Evolutionary conservation across 768 basidiomycete genomes (phyloP), one percentile per base, ranked within the genome.

Genomic region (Peribolospora kevripleyi): DNA sequence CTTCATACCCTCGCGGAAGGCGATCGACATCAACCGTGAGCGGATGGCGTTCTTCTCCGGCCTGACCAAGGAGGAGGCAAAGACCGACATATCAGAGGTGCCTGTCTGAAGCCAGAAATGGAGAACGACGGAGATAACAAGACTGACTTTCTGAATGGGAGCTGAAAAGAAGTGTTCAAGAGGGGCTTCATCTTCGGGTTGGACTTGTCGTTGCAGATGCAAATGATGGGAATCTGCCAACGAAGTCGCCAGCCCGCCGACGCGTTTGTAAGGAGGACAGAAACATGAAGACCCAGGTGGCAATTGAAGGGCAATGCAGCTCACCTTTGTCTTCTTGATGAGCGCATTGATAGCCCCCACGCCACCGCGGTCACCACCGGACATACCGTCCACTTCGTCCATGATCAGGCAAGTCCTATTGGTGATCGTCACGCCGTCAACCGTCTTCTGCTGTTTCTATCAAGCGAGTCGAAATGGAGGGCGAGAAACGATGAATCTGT

Each of bases 321-420:
- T 37, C 46, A 84, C 87, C 72, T 81, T 85, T 25, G 82, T 81
- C 72, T 91, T 95, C 70, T 81, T 87, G 61, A 98, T 91, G 58
- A 98, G 64, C 0, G 79, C 79, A 56, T 86, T 86, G 61, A 98
- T 65, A 5, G 93, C 93, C 36, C 86, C 91, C 2, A 97, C 84
- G 54, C 93, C 93, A 11, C 93, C 93, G 48, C 93, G 75, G 67
- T 98, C 93, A 13, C 93, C 93, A 3, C 84, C 84, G 5, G 87
- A 91, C 90, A 97, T 98, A 1, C 93, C 93, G 60, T 98, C 93
- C 3, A 97, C 91, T 66, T 98, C 93, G 63, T 98, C 93, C 91
- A 98, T 95, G 65, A 98, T 97, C 48, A 98, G 71, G 60, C 87
- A 85, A 0, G 82, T 76, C 65, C 73, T 77, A 61, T 82, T 76